These are phyloP conservation scores for Nadsonia starkeyi-henricii DNA, from an alignment of 1,139 yeast genomes.

Conservation along the genomic window DNA sequence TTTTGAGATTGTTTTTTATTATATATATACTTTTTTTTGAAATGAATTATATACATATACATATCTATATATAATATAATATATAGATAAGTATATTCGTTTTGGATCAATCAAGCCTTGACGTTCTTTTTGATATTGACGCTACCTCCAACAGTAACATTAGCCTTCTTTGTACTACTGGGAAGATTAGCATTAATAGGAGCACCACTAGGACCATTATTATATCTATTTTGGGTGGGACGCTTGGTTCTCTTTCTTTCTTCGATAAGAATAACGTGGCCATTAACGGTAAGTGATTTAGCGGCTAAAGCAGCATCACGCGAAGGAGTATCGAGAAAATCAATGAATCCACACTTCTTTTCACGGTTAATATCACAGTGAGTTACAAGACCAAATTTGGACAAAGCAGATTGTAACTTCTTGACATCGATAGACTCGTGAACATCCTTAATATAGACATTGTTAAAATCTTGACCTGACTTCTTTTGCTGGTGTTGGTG, in stretches of 20 bases:
- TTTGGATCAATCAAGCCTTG: too few species aligned
- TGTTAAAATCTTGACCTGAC: slow-evolving; percentile 14
- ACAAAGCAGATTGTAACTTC: slow-evolving; percentile 19
- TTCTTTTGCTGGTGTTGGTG: background rate
- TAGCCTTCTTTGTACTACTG: background rate
- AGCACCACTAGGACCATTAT: background rate
- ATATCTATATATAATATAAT: too few species aligned
- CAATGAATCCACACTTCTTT: slow-evolving; percentile 26
- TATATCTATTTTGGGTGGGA: background rate
- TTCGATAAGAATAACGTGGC: slow-evolving; percentile 18
- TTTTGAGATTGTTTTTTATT: too few species aligned
- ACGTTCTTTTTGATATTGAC: too few species aligned
- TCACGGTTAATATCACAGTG: slow-evolving; percentile 24
- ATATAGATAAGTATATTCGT: too few species aligned
- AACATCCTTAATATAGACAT: slow-evolving; percentile 27
- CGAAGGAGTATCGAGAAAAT: slow-evolving; percentile 22
- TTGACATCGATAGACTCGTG: slow-evolving; percentile 18
- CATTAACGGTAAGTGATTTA: slow-evolving; percentile 20
- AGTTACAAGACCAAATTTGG: slow-evolving; percentile 21
- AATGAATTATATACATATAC: too few species aligned
- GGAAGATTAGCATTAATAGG: background rate
- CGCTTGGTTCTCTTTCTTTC: slow-evolving; percentile 19
- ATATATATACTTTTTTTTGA: too few species aligned
- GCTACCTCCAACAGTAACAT: background rate
- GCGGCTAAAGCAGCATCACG: slow-evolving; percentile 21